These are phyloP conservation scores for Talinum fruticosum DNA, from an alignment of 148 eudicot species.

Conservation along the genomic window DNA sequence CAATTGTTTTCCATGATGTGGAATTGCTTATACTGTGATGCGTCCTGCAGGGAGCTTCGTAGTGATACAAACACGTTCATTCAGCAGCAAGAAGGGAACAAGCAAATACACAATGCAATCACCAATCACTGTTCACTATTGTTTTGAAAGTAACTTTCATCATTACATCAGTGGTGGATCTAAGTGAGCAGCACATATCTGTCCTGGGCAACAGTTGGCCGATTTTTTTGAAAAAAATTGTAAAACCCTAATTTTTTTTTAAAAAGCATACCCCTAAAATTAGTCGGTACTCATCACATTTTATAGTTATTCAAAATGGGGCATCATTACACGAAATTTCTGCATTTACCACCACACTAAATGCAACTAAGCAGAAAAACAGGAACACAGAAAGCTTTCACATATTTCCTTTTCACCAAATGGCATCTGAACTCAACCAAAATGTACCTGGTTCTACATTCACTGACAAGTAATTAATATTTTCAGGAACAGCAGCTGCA, in stretches of 20 bases:
- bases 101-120: neutral
- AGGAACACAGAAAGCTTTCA: neutral
- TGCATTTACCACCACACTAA: too few relatives aligned
- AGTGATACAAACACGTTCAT: neutral
- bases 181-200: too few relatives aligned
- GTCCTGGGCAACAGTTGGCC: too few relatives aligned
- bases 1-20: too few relatives aligned
- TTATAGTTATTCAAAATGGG: too few relatives aligned
- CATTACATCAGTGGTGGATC: too few relatives aligned
- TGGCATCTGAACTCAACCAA: neutral
- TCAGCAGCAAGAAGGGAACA: neutral
- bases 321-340: neutral
- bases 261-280: too few relatives aligned
- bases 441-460: constrained; percentile 88
- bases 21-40: too few relatives aligned
- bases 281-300: too few relatives aligned
- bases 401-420: neutral
- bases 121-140: neutral
- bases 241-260: too few relatives aligned
- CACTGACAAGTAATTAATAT: constrained; percentile 52
- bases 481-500: constrained; percentile 53
- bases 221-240: too few relatives aligned
- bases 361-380: neutral
- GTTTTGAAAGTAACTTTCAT: too few relatives aligned
- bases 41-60: neutral